Base-by-base conservation (phyloP, 1,139 yeast genomes). In the Kluyveromyces sp. region DNA sequence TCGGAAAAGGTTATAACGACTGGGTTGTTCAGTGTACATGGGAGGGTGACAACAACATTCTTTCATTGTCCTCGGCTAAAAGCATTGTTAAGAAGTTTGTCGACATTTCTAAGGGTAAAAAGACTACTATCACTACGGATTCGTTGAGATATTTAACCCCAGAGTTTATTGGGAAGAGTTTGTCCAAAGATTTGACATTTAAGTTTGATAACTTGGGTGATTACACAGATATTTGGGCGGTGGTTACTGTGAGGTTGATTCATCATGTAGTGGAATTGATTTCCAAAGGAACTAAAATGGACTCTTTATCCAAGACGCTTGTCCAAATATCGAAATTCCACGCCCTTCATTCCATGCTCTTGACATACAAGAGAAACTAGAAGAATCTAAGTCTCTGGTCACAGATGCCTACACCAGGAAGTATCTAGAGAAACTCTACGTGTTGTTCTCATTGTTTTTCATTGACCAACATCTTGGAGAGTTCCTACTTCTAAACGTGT, bases 21-120 rank as follows among this genome's bases (percentile, higher is more conserved):
- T 90, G 96, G 89, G 95, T 86, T 33, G 97, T 89, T 42, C 96
- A 89, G 70, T 87, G 95, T 69, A 89, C 96, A 28, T 89, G 97
- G 97, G 97, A 89, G 71, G 97, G 97, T 67, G 97, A 89, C 67
- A 89, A 89, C 72, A 88, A 83, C 61, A 83, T 89, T 44, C 73
- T 89, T 57, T 87, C 89, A 7, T 78, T 87, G 66, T 82, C 89
- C 51, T 80, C 89, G 52, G 97, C 96, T 54, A 78, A 84, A 68
- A 81, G 85, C 47, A 76, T 83, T 42, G 69, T 82, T 53, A 84
- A 83, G 68, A 73, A 74, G 56, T 73, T 77, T 46, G 63, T 64
- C 48, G 66, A 65, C 38, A 66, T 66, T 25, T 49, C 67, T 33
- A 61, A 63, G 45, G 73, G 74, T 39, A 65, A 61, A 50, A 60